A percentile compares a stretch with the other conserved stretches of the same genome.
These are phyloP conservation scores for Phaeophleospora eucalypticola DNA, from an alignment of 2,329 filamentous ascomycete genomes.

Conservation along the genomic window DNA sequence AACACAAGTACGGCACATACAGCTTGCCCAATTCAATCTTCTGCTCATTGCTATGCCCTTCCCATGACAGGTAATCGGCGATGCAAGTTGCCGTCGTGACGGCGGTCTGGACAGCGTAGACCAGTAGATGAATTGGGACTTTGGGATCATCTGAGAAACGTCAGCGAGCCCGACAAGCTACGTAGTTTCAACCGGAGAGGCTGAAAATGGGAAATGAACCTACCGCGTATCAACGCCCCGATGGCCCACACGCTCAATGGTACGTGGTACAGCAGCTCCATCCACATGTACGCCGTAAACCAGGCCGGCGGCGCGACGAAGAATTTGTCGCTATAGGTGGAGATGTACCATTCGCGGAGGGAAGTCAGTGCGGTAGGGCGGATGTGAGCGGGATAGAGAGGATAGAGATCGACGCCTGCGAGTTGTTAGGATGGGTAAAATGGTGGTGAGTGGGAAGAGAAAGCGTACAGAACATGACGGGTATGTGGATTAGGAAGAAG, in stretches of 20 bases:
- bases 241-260: conserved; percentile 60
- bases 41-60: conserved; percentile 40
- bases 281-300: conserved; percentile 54
- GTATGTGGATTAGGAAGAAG: conserved; percentile 61
- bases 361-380: conserved; percentile 47
- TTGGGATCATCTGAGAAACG: conserved; percentile 50
- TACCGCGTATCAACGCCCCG: conserved; percentile 51
- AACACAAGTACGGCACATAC: conserved; percentile 54
- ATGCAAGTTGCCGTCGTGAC: conserved; percentile 62
- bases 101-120: conserved; percentile 57
- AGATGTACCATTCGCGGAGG: conserved; percentile 56
- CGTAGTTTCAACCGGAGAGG: too few relatives aligned
- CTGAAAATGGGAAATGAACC: too few relatives aligned
- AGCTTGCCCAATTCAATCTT: conserved; percentile 50
- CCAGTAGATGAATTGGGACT: conserved; percentile 56
- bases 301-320: conserved; percentile 57
- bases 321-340: conserved; percentile 60
- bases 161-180: neutral
- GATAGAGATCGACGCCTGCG: conserved; percentile 58
- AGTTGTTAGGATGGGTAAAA: neutral
- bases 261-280: conserved; percentile 59
- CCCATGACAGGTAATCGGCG: conserved; percentile 57
- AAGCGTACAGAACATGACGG: conserved; percentile 56
- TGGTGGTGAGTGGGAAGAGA: neutral
- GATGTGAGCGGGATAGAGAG: conserved; percentile 53